phyloP scores from a whole-genome alignment of 805 yeast genomes.

The Candida maris region DNA sequence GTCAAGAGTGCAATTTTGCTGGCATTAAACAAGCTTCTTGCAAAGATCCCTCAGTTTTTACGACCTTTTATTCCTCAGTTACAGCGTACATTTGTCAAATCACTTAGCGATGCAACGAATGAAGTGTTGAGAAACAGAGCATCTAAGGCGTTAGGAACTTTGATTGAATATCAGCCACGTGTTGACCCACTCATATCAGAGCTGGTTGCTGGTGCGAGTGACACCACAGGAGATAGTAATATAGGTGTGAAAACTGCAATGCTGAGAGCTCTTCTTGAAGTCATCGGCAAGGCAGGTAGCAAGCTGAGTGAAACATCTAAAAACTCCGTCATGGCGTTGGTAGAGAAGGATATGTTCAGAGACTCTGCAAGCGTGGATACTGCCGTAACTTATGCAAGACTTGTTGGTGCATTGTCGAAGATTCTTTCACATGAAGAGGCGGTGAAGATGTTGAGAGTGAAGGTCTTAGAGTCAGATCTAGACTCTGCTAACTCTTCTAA shows the following conservation, averaged over 20 bases:
- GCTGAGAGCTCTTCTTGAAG: constrained; percentile 80
- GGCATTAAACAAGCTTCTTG: constrained; percentile 75
- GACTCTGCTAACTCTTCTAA: constrained; percentile 41
- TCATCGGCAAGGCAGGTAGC: constrained; percentile 72
- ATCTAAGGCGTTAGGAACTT: constrained; percentile 82
- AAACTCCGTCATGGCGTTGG: constrained; percentile 60
- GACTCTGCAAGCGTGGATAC: constrained; percentile 45
- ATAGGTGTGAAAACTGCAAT: constrained; percentile 79
- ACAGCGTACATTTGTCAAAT: constrained; percentile 93
- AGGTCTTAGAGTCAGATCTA: constrained; percentile 48
- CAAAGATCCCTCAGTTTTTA: constrained; percentile 83
- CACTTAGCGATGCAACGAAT: constrained; percentile 73
- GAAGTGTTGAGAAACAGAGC: constrained; percentile 78
- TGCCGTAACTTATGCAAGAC: constrained; percentile 72
- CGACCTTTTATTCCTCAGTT: constrained; percentile 96
- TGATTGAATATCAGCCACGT: constrained; percentile 86
- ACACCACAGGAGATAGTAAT: constrained; percentile 44
- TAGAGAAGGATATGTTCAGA: constrained; percentile 61
- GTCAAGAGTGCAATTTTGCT: constrained; percentile 90
- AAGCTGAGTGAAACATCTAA: constrained; percentile 75
- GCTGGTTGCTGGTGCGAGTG: constrained; percentile 69
- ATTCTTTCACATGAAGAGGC: constrained; percentile 66
- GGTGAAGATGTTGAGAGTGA: constrained; percentile 49
- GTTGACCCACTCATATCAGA: constrained; percentile 91
- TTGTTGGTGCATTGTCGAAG: constrained; percentile 73